Conservation (phyloP, 2,329 filamentous ascomycete species). For the Pseudogymnoascus sp. region DNA sequence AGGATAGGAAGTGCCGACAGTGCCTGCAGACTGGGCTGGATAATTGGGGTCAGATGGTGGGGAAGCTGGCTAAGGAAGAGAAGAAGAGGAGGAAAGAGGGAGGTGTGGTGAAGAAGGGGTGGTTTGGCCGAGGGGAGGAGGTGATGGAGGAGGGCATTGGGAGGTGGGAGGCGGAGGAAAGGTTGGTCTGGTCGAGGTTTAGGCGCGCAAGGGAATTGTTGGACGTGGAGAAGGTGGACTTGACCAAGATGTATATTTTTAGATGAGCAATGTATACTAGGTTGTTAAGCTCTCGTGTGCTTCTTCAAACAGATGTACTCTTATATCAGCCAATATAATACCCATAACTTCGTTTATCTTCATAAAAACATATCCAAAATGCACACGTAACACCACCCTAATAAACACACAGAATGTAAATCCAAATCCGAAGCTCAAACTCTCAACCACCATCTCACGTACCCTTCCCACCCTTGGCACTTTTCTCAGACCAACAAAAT, state of each 20-base stretch:
- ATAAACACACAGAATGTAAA: background rate
- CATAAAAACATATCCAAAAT: background rate
- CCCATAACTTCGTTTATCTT: background rate
- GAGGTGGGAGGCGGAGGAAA: slow-evolving; percentile 30
- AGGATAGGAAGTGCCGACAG: slow-evolving; percentile 57
- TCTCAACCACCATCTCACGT: background rate
- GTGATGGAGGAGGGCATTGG: slow-evolving; percentile 21
- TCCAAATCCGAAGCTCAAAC: background rate
- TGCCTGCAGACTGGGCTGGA: slow-evolving; percentile 68
- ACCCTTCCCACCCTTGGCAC: background rate
- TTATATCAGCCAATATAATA: background rate
- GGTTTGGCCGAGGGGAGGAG: slow-evolving; percentile 24
- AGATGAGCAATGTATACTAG: slow-evolving; percentile 1
- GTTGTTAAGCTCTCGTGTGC: background rate
- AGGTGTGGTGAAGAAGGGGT: slow-evolving; percentile 16
- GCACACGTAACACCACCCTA: background rate
- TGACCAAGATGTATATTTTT: background rate
- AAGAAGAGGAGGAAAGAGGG: slow-evolving; percentile 18
- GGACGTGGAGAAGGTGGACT: slow-evolving; percentile 6
- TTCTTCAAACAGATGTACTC: background rate
- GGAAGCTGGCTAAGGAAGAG: slow-evolving; percentile 41
- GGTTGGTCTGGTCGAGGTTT: slow-evolving; percentile 27
- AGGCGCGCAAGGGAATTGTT: slow-evolving; percentile 23
- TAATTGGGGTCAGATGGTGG: slow-evolving; percentile 80
- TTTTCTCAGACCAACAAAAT: background rate